These are phyloP conservation scores for Bonnemaisonia californica DNA, from an alignment of 31 red algal genomes.

Conservation along the genomic window DNA sequence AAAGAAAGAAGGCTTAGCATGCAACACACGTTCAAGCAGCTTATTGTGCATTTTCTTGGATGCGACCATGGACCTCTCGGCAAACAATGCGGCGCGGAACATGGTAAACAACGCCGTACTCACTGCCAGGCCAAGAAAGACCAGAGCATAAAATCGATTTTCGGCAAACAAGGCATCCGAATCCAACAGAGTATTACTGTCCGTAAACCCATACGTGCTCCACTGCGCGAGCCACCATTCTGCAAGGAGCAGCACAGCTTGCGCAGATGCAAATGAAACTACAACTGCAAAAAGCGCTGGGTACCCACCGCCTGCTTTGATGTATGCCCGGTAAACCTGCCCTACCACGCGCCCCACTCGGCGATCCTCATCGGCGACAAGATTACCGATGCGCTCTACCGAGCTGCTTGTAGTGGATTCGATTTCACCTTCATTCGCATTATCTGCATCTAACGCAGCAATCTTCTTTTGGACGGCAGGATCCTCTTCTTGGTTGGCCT, in stretches of 20 bases:
- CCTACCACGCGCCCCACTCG: conserved; percentile 47
- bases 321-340: conserved; percentile 46
- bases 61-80: conserved; percentile 39
- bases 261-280: conserved; percentile 33
- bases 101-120: conserved; percentile 23
- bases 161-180: background rate
- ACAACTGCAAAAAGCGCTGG: conserved; percentile 3
- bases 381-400: background rate
- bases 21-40: conserved; percentile 61
- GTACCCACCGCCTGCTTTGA: conserved; percentile 52
- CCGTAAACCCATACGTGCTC: conserved; percentile 18
- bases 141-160: conserved; percentile 40
- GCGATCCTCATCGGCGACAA: conserved; percentile 60
- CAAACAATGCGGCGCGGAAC: conserved; percentile 32
- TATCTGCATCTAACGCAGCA: background rate
- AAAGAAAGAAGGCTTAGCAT: conserved; percentile 68
- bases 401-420: background rate
- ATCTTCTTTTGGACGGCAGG: background rate
- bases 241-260: conserved; percentile 32
- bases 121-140: conserved; percentile 36
- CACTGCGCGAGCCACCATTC: conserved; percentile 72
- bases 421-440: background rate
- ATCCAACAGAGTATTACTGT: background rate
- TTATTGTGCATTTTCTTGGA: conserved; percentile 64
- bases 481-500: background rate